Conservation (phyloP, 1,284 basidiomycete species). For the Tremellales sp. region DNA sequence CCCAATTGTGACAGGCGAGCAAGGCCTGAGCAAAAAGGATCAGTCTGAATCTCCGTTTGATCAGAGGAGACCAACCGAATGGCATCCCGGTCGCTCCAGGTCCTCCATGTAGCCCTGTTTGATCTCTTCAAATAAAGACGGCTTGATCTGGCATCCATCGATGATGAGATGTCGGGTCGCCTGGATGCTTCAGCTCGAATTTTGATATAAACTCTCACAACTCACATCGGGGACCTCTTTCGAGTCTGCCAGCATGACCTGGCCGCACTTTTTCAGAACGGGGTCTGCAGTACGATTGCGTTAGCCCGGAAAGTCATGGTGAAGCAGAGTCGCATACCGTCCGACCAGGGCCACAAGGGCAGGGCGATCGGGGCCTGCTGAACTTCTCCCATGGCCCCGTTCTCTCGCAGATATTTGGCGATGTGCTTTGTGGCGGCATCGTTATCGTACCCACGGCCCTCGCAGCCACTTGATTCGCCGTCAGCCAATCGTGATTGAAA, state of each 20-base stretch:
- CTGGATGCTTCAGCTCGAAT: not conserved
- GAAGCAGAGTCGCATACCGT: not conserved
- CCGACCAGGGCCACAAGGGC: constrained; percentile 8
- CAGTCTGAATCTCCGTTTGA: not conserved
- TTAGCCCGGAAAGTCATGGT: not conserved
- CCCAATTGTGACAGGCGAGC: too few relatives aligned
- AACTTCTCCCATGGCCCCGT: not conserved
- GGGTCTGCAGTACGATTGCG: not conserved
- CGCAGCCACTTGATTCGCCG: not conserved
- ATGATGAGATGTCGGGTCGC: not conserved
- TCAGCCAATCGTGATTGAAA: not conserved
- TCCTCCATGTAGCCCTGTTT: not conserved
- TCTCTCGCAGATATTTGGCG: not conserved
- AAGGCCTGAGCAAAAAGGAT: too few relatives aligned
- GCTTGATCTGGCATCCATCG: constrained; percentile 2
- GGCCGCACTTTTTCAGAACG: not conserved
- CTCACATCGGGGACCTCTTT: constrained; percentile 1
- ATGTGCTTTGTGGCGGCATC: not conserved
- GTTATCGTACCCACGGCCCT: not conserved
- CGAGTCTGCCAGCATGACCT: constrained; percentile 3
- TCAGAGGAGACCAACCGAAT: not conserved
- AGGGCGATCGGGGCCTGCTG: not conserved
- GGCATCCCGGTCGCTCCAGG: not conserved
- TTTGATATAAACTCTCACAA: not conserved
- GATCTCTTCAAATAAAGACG: not conserved